A percentile compares a stretch with the other conserved stretches of the same genome.
Evolutionary conservation across 108 stramenopile species (phyloP).

Genomic region (Aurantiochytrium sp.): DNA sequence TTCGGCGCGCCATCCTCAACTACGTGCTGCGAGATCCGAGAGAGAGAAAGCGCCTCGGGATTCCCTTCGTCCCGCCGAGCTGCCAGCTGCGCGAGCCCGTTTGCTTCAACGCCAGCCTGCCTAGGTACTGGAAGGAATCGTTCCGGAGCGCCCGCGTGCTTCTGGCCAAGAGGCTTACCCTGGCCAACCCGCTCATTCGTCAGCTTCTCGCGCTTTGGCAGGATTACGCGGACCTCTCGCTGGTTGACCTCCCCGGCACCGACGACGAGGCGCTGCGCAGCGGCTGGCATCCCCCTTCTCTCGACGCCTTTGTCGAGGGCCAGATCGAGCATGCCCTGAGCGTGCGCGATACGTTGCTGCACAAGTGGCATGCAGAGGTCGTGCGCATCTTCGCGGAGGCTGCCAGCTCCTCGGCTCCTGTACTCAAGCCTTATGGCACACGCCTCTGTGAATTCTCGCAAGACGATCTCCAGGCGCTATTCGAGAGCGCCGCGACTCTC

Average conservation of each 20-base stretch:
- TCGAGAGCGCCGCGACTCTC: constrained; percentile 10
- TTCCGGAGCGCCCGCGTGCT: not conserved
- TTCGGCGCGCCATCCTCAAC: constrained; percentile 58
- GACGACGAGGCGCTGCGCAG: not conserved
- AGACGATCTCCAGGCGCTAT: not conserved
- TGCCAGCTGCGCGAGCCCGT: not conserved
- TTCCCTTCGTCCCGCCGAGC: constrained; percentile 19
- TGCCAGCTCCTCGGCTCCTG: not conserved
- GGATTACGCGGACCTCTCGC: not conserved
- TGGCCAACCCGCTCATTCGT: not conserved
- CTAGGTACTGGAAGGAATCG: not conserved
- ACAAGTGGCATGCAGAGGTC: not conserved
- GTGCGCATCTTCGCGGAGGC: not conserved
- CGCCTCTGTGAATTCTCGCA: constrained; percentile 2
- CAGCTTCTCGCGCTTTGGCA: not conserved
- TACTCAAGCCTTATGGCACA: not conserved
- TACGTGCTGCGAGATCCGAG: constrained; percentile 61
- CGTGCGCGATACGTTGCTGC: not conserved
- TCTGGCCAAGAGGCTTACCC: not conserved
- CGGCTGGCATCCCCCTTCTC: not conserved
- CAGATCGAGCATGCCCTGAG: not conserved
- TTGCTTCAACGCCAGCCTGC: no score
- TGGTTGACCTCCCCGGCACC: not conserved
- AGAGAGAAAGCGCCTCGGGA: constrained; percentile 39
- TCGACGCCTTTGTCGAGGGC: not conserved